Base-by-base conservation (phyloP, 2,329 filamentous ascomycete genomes). In the Arachnomyces sp. region DNA sequence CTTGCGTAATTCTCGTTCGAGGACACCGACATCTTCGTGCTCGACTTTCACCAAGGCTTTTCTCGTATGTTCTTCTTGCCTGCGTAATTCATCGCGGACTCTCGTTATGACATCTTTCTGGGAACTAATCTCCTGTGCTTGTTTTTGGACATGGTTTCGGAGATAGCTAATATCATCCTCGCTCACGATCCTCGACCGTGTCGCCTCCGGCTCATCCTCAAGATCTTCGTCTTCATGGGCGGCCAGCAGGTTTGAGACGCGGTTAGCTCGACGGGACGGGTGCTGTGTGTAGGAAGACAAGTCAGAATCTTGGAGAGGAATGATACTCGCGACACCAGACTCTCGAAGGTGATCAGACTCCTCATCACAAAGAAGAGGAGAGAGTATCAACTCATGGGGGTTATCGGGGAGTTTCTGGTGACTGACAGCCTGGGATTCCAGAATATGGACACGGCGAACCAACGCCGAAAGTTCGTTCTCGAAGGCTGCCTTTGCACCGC, bases 1-100 rank as follows among this genome's bases (percentile, higher is more conserved):
- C 67, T 96, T 96, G 72, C 85, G 88, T 44, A 98, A 74, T 65
- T 98, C 92, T 44, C 90, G 80, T 68, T 96, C 90, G 31, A 96
- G 74, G 28, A 86, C 82, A 39, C 86, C 83, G 48, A 96, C 90
- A 52, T 92, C 88, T 62, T 88, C 82, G 49, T 84, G 79, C 63
- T 95, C 88, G 39, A 94, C 82, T 46, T 84, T 78, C 52, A 84
- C 82, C 41, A 95, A 80, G 25, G 86, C 84, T 56, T 80, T 78
- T 62, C 89, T 84, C 59, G 93, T 87, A 47, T 88, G 77, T 56
- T 84, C 80, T 62, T 92, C 86, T 60, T 95, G 87, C 64, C 89
- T 79, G 42, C 86, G 75, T 38, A 96, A 75, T 63, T 94, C 86
- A 44, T 85, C 82, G 55, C 87, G 88, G 49, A 95, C 85, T 56